Base-by-base conservation (phyloP, 805 yeast genomes). In the Metschnikowia vanudenii region DNA sequence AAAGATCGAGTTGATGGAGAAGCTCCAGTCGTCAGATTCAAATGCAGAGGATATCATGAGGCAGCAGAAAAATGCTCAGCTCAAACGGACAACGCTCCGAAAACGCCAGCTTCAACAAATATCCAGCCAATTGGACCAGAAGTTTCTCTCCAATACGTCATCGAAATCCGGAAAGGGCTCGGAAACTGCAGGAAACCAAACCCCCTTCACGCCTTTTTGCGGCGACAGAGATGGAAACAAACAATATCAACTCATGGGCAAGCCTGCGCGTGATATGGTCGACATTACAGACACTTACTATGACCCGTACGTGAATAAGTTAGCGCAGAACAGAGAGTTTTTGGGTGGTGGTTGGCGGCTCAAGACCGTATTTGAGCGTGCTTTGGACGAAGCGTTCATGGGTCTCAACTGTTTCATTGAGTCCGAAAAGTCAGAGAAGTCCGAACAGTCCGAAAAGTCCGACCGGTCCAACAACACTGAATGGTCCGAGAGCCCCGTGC, bases 161-260 rank as follows among this genome's bases (percentile, higher is more conserved):
- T 45, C 52, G 60, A 36, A 69, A 58, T 42, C 61, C 31, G 52
- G 59, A 30, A 54, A 59, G 47, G 38, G 38, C n/a, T 51, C 61
- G 48, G 53, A 47, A 24, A 53, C 49, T 26, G 64, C 60, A 24
- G 61, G 51, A 13, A 44, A 39, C 37, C 49, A 47, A 34, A 55
- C 64, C 7, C 98, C 98, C 14, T 92, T 91, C 64, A 90, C 98
- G 10, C 98, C 98, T 8, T 92, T 92, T 68, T 82, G 84, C 60
- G 97, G 97, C 37, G 98, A 92, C 67, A 75, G 94, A 50, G 83
- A 85, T 48, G 50, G 69, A 7, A 65, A 71, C 19, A 73, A 74
- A 44, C 73, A 77, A 24, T 90, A 81, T 65, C 68, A 64, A 10
- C 65, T 82, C 22, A 57, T 71, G 50, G 55, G 54, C 20, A 57